Conservation (phyloP, 2,329 filamentous ascomycete genomes). For the Aspergillus clavatus region DNA sequence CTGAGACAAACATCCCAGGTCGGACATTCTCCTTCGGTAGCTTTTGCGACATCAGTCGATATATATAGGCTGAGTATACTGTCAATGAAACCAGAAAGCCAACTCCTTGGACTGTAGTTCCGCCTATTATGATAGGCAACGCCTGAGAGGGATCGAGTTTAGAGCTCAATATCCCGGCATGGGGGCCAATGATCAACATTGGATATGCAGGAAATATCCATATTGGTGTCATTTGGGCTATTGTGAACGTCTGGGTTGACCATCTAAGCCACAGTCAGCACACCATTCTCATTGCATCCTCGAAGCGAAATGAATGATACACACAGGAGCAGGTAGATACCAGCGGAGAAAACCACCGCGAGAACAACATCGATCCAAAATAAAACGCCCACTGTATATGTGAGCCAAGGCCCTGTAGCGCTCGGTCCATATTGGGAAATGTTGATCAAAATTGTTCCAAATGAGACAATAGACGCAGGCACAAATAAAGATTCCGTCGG, state of each 20-base stretch:
- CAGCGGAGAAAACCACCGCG: slow-evolving; percentile 62
- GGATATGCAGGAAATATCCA: slow-evolving; percentile 88
- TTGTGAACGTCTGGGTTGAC: slow-evolving; percentile 63
- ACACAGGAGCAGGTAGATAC: slow-evolving; percentile 68
- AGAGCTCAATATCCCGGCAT: slow-evolving; percentile 57
- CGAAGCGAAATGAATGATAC: neutral
- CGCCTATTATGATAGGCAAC: slow-evolving; percentile 55
- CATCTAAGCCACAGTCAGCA: slow-evolving; percentile 42
- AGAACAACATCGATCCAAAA: slow-evolving; percentile 71
- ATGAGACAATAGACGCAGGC: slow-evolving; percentile 62
- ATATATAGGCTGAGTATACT: slow-evolving; percentile 80
- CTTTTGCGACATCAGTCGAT: slow-evolving; percentile 84
- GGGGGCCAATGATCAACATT: slow-evolving; percentile 68
- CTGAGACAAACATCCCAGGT: slow-evolving; percentile 80
- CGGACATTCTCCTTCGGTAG: slow-evolving; percentile 69
- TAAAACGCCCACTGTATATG: slow-evolving; percentile 56
- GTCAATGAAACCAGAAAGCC: slow-evolving; percentile 65
- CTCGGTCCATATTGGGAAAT: slow-evolving; percentile 69
- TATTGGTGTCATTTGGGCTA: slow-evolving; percentile 79
- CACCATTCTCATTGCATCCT: neutral
- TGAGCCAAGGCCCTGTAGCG: slow-evolving; percentile 59
- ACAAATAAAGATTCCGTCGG: slow-evolving; percentile 75
- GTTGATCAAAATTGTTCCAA: slow-evolving; percentile 73
- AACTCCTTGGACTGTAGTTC: slow-evolving; percentile 59
- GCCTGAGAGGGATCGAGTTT: slow-evolving; percentile 43